Base-by-base conservation (phyloP, 2,329 filamentous ascomycete genomes). In the Aspergillus spinulosporus region DNA sequence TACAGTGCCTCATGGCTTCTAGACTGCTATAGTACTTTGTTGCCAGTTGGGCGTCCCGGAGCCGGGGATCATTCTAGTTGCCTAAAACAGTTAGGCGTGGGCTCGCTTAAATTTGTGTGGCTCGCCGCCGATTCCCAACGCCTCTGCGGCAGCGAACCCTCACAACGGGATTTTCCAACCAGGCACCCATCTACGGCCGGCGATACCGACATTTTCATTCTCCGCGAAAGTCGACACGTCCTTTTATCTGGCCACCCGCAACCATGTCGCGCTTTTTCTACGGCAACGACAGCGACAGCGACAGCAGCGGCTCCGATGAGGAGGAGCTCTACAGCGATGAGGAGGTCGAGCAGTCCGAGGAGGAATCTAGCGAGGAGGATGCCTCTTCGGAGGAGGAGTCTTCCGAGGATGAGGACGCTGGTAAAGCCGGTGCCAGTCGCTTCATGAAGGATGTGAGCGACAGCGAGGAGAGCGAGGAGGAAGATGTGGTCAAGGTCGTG, bases 181-280 rank as follows among this genome's bases (percentile, higher is more conserved):
- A 57, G 57, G 49, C 55, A 54, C 54, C 56, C 62, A 59, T 59
- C 52, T 61, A 59, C 62, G 62, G 39, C 55, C 45, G 45, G 39
- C 65, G 61, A 69, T 64, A 65, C 34, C 43, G 63, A 57, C 63
- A 43, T 56, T 61, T 54, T 59, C 61, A 48, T 54, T 52, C 62
- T 59, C 60, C 63, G 63, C 57, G 54, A 49, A 44, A 44, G 42
- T 59, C 56, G 54, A 43, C 58, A 64, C 62, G 58, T 59, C 60
- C 50, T 48, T 49, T 34, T 61, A 44, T 28, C 12, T 14, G 26
- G 46, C 6, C 43, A 56, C 49, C 65, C 65, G 66, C 75, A 80
- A 89, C 73, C 61, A 94, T 93, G 89, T 97, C 94, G 84, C 89
- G 92, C 81, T 99, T 97, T 80, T 97, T 97, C 84, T 89, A 91